Evolutionary conservation across 1,139 yeast species (phyloP), one percentile per base, ranked within the genome.

Genomic region (Kodamaea plutei): DNA sequence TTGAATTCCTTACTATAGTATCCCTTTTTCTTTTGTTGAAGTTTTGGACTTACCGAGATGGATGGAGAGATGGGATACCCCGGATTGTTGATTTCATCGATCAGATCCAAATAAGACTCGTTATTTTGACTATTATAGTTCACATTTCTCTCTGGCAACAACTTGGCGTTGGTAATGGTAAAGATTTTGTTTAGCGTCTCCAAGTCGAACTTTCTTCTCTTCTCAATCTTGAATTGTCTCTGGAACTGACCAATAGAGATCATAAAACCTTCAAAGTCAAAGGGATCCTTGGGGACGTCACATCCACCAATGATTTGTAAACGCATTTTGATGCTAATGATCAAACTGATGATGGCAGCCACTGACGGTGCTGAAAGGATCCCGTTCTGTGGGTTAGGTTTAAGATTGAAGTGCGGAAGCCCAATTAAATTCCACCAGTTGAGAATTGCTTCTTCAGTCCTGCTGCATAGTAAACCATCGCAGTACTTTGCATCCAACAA

Each of bases 341-440:
- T 31, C 40, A 45, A 31, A 42, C 47, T 38, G 29, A 44, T 25
- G 35, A 64, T 47, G 2, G 72, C 74, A 0, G 84, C 71, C 0
- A 81, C 84, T 0, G 87, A 71, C n/a, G 76, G 65, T 0, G 89
- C 72, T 0, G 84, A 79, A 35, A 83, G 52, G 0, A 70, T 56
- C 2, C 84, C 79, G 41, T 73, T 73, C 36, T 60, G 65, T 8
- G 52, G 43, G 34, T 57, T 57, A 47, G 59, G 80, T 51, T 56
- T 69, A 30, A 50, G 64, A 58, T 52, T 73, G 54, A 68, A 79
- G 45, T 79, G 81, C 8, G 74, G 70, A 19, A 73, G 61, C 0
- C 95, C 95, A 41, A 83, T 74, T 27, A 76, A 55, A 26, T 68
- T 69, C 96, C 97, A 89, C 97, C 97, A 91, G 33, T 69, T 67